A percentile compares a stretch with the other conserved stretches of the same genome.
Evolutionary conservation across 805 yeast genomes (phyloP).

Genomic region (Wickerhamomyces sydowiorum): DNA sequence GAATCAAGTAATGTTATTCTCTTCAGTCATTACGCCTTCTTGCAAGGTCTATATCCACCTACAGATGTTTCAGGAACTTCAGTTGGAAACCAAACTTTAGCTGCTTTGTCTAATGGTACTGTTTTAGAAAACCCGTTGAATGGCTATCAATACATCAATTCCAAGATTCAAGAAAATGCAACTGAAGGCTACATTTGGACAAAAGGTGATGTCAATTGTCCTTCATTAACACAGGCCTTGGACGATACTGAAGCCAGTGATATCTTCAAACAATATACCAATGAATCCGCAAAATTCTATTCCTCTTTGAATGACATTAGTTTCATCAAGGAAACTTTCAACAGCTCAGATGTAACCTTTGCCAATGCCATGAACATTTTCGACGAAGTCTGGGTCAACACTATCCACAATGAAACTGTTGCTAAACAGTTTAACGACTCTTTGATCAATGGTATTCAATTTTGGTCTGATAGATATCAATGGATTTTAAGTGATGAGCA

Average conservation of each 20-base stretch:
- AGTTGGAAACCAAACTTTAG: slow-evolving; percentile 21
- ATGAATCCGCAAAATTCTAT: slow-evolving; percentile 33
- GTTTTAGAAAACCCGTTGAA: slow-evolving; percentile 30
- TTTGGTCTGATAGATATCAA: slow-evolving; percentile 34
- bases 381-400: slow-evolving; percentile 35
- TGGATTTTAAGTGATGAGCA: slow-evolving; percentile 28
- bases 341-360: slow-evolving; percentile 28
- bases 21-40: slow-evolving; percentile 36
- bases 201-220: slow-evolving; percentile 38
- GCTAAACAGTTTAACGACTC: slow-evolving; percentile 27
- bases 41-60: slow-evolving; percentile 45
- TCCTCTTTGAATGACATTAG: slow-evolving; percentile 25
- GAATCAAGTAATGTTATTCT: slow-evolving; percentile 33
- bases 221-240: slow-evolving; percentile 30
- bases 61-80: slow-evolving; percentile 18
- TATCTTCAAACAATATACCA: slow-evolving; percentile 23
- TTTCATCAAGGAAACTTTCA: slow-evolving; percentile 20
- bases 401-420: slow-evolving; percentile 35
- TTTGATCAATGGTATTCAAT: slow-evolving; percentile 25
- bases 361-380: slow-evolving; percentile 33
- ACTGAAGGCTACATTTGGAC: slow-evolving; percentile 35
- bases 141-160: slow-evolving; percentile 42
- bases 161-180: slow-evolving; percentile 29
- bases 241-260: slow-evolving; percentile 24
- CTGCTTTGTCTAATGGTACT: slow-evolving; percentile 36